Evolutionary conservation across 768 basidiomycete species (phyloP), one percentile per base, ranked within the genome.

Genomic region (Pisolithus sp.): DNA sequence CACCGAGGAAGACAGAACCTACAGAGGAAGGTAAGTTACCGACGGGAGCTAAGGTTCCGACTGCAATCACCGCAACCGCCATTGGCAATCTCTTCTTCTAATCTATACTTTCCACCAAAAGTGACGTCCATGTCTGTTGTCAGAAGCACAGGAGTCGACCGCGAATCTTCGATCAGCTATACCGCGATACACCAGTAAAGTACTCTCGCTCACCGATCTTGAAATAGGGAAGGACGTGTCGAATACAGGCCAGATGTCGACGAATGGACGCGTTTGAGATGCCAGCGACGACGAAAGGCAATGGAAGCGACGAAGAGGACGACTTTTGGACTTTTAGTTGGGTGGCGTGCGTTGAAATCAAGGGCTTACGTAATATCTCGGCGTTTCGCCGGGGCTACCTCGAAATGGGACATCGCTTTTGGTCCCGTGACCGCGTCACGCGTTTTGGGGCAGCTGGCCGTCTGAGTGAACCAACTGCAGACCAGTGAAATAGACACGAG

Each of bases 1-100:
- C 83, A 34, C 87, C 87, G 46, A 85, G 72, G 64, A 83, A 89
- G 20, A 89, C 87, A 37, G 86, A 82, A 50, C 87, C 86, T 88
- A 51, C 50, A 48, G 54, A 56, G 56, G 55, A 57, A 54, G n/a
- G 46, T 23, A 54, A 57, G 49, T 31, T 46, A 34, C 31, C 24
- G 15, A 13, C 17, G 23, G 13, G 37, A 45, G 5, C 7, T 21
- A 43, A 39, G 7, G 23, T 20, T 12, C 40, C 15, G 21, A 46
- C 17, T 10, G 21, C 42, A 66, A 53, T 51, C 53, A 86, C 84
- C 84, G 68, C 87, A 89, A 24, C 87, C 87, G 21, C 87, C 87
- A 56, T 81, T 85, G 15, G 85, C 87, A 58, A 89, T 84, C 69
- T 87, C 86, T 60, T 88, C 83, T 63, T 86, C 86, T 36, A 89